Evolutionary conservation across 2,329 filamentous ascomycete genomes (phyloP).

Genomic region (Leptoxyphium fumago): DNA sequence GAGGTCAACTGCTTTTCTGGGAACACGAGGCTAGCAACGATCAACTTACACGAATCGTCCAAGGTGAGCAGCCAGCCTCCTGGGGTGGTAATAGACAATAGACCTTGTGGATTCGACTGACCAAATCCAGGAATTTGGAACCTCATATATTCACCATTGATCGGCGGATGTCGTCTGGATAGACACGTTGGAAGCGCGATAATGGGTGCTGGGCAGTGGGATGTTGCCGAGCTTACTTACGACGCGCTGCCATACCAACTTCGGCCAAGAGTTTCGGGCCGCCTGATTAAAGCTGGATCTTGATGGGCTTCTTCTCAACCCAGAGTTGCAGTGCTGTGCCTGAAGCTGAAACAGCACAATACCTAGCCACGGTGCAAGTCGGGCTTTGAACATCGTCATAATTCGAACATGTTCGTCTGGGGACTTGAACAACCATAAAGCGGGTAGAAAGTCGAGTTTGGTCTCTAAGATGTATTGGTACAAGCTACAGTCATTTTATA

Average conservation of each 20-base stretch:
- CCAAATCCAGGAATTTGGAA: background rate
- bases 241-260: background rate
- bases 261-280: constrained; percentile 1
- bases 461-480: too few species aligned
- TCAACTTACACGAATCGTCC: background rate
- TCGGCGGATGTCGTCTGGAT: constrained; percentile 1
- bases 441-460: too few species aligned
- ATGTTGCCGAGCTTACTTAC: constrained; percentile 1
- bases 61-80: background rate
- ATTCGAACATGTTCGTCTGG: too few species aligned
- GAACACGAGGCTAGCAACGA: constrained; percentile 2
- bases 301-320: background rate
- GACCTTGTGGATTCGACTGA: background rate
- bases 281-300: constrained; percentile 1
- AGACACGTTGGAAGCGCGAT: constrained; percentile 1
- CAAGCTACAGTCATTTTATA: too few species aligned
- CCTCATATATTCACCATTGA: constrained; percentile 1
- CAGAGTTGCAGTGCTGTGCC: too few species aligned
- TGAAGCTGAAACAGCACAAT: too few species aligned
- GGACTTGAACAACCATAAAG: too few species aligned
- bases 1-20: constrained; percentile 4
- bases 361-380: too few species aligned
- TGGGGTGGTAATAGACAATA: background rate
- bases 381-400: too few species aligned
- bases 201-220: constrained; percentile 1